These are phyloP conservation scores for Pseudocercospora fuligena DNA, from an alignment of 2,329 filamentous ascomycete species.

Conservation along the genomic window DNA sequence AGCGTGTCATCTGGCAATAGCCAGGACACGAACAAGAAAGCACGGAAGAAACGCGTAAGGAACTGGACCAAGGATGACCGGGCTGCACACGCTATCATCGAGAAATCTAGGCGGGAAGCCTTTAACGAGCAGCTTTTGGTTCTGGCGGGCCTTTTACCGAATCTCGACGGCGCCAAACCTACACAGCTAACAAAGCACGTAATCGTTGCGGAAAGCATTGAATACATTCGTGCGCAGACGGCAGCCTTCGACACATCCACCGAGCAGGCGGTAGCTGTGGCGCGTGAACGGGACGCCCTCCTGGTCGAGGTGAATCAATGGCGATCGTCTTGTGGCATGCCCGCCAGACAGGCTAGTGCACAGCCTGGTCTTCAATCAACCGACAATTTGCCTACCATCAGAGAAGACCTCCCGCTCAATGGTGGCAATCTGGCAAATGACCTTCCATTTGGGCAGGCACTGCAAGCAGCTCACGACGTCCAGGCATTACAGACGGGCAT, in stretches of 20 bases:
- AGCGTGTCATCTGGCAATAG: constrained; percentile 6
- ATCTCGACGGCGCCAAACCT: constrained; percentile 20
- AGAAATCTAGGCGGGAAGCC: constrained; percentile 25
- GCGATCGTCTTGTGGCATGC: not conserved
- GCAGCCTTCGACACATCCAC: not conserved
- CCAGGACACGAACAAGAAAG: not conserved
- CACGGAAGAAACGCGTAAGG: constrained; percentile 13
- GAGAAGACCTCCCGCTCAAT: not conserved
- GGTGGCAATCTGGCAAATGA: not conserved
- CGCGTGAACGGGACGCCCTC: constrained; percentile 15
- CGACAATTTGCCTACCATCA: not conserved
- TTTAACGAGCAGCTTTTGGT: constrained; percentile 24
- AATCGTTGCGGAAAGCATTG: constrained; percentile 23
- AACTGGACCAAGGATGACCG: constrained; percentile 18
- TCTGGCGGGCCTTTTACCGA: constrained; percentile 22
- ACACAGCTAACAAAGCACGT: constrained; percentile 27
- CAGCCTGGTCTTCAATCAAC: not conserved
- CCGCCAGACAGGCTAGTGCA: not conserved
- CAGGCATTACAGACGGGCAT: not conserved
- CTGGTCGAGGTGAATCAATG: constrained; percentile 10
- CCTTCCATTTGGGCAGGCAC: not conserved
- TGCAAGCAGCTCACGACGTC: not conserved
- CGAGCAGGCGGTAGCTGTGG: constrained; percentile 12
- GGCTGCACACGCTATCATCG: constrained; percentile 23
- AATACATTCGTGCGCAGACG: constrained; percentile 15